Percentiles rank a stretch among this genome's conserved stretches.
Evolutionary conservation across 148 eudicot genomes (phyloP).

Genomic region (Rhododendron vialii): DNA sequence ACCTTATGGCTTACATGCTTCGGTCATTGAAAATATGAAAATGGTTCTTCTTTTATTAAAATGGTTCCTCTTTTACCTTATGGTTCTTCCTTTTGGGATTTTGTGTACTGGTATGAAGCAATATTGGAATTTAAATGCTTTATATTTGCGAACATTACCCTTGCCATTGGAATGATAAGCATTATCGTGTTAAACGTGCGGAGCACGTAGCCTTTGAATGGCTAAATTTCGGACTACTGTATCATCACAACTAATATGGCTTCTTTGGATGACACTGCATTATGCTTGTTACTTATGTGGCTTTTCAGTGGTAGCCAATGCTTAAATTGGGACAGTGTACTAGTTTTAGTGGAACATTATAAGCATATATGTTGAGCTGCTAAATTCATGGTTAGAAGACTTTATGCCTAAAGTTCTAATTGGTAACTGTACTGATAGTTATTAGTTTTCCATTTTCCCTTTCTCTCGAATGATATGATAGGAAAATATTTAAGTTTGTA

Average conservation of each 20-base stretch:
- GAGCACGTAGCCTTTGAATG: neutral
- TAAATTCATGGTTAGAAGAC: neutral
- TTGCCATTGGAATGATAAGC: no score
- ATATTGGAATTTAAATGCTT: no score
- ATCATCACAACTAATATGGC: neutral
- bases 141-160: no score
- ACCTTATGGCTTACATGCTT: neutral
- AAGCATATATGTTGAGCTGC: neutral
- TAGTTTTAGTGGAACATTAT: neutral
- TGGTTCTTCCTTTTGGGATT: no score
- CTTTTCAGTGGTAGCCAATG: neutral
- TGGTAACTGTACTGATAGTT: no score
- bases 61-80: no score
- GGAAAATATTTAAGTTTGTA: no score
- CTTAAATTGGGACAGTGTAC: neutral
- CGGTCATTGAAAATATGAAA: neutral
- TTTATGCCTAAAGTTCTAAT: neutral
- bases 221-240: neutral
- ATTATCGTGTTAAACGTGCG: no score
- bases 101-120: no score
- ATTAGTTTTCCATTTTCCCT: no score
- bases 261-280: neutral
- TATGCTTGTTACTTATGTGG: neutral
- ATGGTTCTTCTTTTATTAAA: neutral
- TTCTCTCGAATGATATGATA: no score